Conservation (phyloP, 768 basidiomycete species). For the Solioccasus polychromus region DNA sequence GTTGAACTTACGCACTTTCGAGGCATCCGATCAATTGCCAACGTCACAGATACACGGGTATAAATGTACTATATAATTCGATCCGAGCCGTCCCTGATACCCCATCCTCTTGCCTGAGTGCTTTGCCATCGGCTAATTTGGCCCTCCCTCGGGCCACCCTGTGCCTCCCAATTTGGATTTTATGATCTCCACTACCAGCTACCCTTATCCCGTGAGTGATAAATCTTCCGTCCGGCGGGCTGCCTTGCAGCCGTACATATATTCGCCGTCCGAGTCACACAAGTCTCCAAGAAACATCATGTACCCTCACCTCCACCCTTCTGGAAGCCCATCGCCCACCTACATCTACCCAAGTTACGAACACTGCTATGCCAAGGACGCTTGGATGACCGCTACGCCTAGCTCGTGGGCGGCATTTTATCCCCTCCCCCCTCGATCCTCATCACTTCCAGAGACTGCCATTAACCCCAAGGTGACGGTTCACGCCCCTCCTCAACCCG, state of each 20-base stretch:
- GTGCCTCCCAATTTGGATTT: slow-evolving; percentile 20
- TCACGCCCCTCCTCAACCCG: slow-evolving; percentile 20
- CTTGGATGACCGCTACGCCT: slow-evolving; percentile 11
- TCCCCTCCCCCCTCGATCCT: slow-evolving; percentile 13
- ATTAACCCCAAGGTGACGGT: slow-evolving; percentile 31
- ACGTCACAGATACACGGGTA: slow-evolving; percentile 30
- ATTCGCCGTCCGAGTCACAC: slow-evolving; percentile 26
- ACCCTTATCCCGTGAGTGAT: slow-evolving; percentile 28
- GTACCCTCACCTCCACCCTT: slow-evolving; percentile 25
- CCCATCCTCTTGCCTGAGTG: slow-evolving; percentile 18
- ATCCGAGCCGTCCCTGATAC: slow-evolving; percentile 26
- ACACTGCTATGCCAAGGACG: slow-evolving; percentile 21
- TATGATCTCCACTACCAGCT: slow-evolving; percentile 32
- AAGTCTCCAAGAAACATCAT: slow-evolving; percentile 20
- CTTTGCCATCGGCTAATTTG: slow-evolving; percentile 19
- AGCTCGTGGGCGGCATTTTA: slow-evolving; percentile 22
- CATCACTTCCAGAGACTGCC: slow-evolving; percentile 12
- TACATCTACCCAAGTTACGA: slow-evolving; percentile 25
- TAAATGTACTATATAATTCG: slow-evolving; percentile 28
- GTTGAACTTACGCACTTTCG: slow-evolving; percentile 25
- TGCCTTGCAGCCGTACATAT: slow-evolving; percentile 31
- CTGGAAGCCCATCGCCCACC: slow-evolving; percentile 19
- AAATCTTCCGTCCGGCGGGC: slow-evolving; percentile 20
- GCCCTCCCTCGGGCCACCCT: slow-evolving; percentile 13
- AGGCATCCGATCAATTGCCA: slow-evolving; percentile 31